A percentile compares a stretch with the other conserved stretches of the same genome.
Evolutionary conservation across 495 filamentous ascomycete genomes (phyloP).

Genomic region (Wilcoxina mikolae): DNA sequence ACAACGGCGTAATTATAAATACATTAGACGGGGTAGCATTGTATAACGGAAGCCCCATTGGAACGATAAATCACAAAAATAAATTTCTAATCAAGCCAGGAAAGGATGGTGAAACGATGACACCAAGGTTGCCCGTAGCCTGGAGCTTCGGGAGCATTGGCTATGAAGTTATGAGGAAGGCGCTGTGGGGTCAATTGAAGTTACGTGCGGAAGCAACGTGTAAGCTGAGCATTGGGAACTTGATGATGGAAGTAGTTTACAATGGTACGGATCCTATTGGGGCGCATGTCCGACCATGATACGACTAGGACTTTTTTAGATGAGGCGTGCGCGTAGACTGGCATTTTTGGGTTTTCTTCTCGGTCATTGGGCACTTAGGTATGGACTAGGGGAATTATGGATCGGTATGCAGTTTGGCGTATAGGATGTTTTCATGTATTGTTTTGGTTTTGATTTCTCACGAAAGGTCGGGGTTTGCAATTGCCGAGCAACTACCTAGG

Average conservation of each 20-base stretch:
- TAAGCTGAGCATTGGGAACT: conserved; percentile 54
- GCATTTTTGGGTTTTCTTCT: neutral
- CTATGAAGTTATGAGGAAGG: conserved; percentile 62
- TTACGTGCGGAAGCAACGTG: conserved; percentile 65
- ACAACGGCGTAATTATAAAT: conserved; percentile 58
- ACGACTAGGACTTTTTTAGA: neutral
- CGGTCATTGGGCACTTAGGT: neutral
- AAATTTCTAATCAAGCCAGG: conserved; percentile 71
- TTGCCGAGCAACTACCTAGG: too few relatives aligned
- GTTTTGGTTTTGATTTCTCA: too few relatives aligned
- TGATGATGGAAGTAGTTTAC: conserved; percentile 47
- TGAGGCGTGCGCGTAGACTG: too few relatives aligned
- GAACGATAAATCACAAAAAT: conserved; percentile 54
- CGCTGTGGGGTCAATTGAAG: conserved; percentile 68
- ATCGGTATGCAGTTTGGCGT: too few relatives aligned
- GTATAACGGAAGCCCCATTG: conserved; percentile 67
- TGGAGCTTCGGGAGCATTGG: conserved; percentile 65
- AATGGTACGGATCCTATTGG: conserved; percentile 16
- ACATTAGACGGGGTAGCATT: conserved; percentile 68
- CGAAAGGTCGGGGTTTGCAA: too few relatives aligned
- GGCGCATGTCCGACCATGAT: conserved; percentile 15
- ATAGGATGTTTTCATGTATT: neutral
- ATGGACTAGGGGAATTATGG: too few relatives aligned
- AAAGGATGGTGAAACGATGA: conserved; percentile 34
- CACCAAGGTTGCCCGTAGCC: conserved; percentile 65